These are phyloP conservation scores for Globisporangium perplexum DNA, from an alignment of 352 stramenopile genomes.

Conservation along the genomic window DNA sequence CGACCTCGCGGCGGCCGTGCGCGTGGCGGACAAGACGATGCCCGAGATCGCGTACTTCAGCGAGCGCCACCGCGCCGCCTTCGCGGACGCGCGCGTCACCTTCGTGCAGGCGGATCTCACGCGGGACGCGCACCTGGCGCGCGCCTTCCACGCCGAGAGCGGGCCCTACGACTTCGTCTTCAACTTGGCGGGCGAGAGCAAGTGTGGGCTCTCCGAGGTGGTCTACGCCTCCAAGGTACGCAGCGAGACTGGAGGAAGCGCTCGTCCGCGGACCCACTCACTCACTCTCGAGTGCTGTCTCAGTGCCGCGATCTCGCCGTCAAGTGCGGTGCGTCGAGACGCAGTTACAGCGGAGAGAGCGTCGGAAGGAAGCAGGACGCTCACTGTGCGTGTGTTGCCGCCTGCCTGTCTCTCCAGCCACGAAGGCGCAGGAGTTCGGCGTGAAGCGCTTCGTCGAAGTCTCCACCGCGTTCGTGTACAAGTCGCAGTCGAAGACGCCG, in stretches of 20 bases:
- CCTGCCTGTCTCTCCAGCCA: too few relatives aligned
- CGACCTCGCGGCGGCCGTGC: constrained; percentile 58
- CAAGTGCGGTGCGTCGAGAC: constrained; percentile 61
- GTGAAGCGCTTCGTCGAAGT: constrained; percentile 84
- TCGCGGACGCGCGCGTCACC: constrained; percentile 57
- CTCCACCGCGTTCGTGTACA: constrained; percentile 87
- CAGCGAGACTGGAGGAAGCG: too few relatives aligned
- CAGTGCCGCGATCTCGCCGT: constrained; percentile 77
- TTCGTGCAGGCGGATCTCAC: constrained; percentile 84
- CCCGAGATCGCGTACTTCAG: constrained; percentile 87
- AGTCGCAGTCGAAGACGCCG: constrained; percentile 69
- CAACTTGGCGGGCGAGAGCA: constrained; percentile 82
- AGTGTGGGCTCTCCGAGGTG: constrained; percentile 62
- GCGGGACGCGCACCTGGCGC: constrained; percentile 70
- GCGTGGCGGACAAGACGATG: constrained; percentile 85
- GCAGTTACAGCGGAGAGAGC: too few relatives aligned
- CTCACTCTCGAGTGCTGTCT: neutral
- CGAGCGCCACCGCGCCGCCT: constrained; percentile 55
- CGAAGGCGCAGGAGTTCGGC: constrained; percentile 55
- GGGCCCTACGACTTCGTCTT: constrained; percentile 83
- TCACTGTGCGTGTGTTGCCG: neutral
- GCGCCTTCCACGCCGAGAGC: constrained; percentile 63
- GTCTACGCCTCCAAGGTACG: constrained; percentile 76
- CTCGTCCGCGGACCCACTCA: neutral
- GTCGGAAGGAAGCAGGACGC: neutral